Percentiles rank a stretch among this genome's conserved stretches.
Evolutionary conservation across 2,329 filamentous ascomycete genomes (phyloP).

Genomic region (Apiospora sp.): DNA sequence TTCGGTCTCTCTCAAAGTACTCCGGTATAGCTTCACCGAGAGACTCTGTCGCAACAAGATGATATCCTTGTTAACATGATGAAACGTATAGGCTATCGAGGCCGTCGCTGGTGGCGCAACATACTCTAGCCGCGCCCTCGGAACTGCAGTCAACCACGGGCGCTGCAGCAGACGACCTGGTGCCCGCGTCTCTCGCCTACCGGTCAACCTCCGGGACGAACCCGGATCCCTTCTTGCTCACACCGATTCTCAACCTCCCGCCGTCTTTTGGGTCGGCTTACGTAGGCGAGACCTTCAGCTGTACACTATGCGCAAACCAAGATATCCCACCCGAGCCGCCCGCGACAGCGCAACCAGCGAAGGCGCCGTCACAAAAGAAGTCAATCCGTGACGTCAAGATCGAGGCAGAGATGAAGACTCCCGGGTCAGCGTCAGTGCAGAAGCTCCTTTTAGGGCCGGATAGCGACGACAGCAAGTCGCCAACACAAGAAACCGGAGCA

Average conservation of each 20-base stretch:
- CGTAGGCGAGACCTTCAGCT: conserved; percentile 93
- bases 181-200: conserved; percentile 78
- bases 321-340: conserved; percentile 57
- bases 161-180: conserved; percentile 44
- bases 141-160: conserved; percentile 54
- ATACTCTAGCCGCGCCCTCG: conserved; percentile 63
- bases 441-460: conserved; percentile 67
- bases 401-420: conserved; percentile 94
- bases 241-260: conserved; percentile 80
- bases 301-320: conserved; percentile 95
- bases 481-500: conserved; percentile 15
- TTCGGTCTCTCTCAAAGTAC: conserved; percentile 79
- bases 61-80: conserved; percentile 26
- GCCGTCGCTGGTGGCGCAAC: conserved; percentile 77
- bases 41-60: background rate
- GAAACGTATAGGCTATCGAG: conserved; percentile 74
- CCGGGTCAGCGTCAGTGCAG: conserved; percentile 65
- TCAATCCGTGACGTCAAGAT: conserved; percentile 79
- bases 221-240: conserved; percentile 64
- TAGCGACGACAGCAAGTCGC: background rate
- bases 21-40: conserved; percentile 57
- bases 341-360: conserved; percentile 25
- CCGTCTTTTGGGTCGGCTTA: conserved; percentile 93
- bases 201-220: conserved; percentile 54
- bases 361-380: conserved; percentile 38